Conservation (phyloP, 1,284 basidiomycete genomes). For the Ceratobasidium sp. region DNA sequence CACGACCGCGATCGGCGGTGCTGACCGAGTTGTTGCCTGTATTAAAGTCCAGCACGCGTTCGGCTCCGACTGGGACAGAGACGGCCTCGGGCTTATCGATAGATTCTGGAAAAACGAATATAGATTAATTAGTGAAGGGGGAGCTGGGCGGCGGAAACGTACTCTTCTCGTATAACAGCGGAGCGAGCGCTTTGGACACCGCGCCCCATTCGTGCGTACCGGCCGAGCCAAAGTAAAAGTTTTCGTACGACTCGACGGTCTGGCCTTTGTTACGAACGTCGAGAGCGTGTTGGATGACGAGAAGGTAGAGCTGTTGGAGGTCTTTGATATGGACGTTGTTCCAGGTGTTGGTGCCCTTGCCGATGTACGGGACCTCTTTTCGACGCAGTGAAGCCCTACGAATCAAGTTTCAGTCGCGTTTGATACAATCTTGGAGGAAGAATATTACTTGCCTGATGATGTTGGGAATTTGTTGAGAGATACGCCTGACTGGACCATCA, state of each 20-base stretch:
- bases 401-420: no score
- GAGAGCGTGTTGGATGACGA: conserved; percentile 51
- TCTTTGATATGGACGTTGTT: conserved; percentile 52
- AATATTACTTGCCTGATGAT: conserved; percentile 56
- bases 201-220: conserved; percentile 37
- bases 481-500: conserved; percentile 52
- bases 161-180: conserved; percentile 43
- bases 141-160: not conserved
- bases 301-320: conserved; percentile 51
- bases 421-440: no score
- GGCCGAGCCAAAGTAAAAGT: conserved; percentile 48
- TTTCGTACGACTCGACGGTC: conserved; percentile 38
- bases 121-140: not conserved
- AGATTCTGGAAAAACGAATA: not conserved
- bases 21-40: conserved; percentile 30
- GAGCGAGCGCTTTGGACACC: conserved; percentile 38
- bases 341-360: conserved; percentile 57
- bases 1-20: conserved; percentile 24
- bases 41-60: conserved; percentile 24
- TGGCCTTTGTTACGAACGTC: not conserved
- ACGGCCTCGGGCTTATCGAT: conserved; percentile 20
- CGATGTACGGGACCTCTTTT: conserved; percentile 56
- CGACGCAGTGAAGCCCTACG: conserved; percentile 56
- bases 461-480: conserved; percentile 34
- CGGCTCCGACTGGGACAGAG: conserved; percentile 6